Evolutionary conservation across 176 grass and related monocot species (phyloP), one percentile per base, ranked within the genome.

Genomic region (Raddia distichophylla): DNA sequence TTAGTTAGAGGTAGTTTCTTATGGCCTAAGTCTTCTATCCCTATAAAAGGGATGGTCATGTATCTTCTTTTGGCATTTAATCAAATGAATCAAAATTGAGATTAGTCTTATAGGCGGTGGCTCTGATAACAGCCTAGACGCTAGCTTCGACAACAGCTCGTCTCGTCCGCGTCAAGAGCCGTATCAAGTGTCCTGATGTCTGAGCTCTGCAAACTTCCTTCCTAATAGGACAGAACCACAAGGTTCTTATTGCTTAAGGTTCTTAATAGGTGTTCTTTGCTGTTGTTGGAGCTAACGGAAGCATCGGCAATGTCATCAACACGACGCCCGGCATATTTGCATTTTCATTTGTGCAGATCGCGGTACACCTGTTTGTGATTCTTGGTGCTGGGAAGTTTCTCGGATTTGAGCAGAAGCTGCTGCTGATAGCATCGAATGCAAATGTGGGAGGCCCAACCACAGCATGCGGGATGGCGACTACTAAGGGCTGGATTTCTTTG

Each of bases 361-460:
- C 65, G 0, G 88, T 93, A 44, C 91, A 93, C 64, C 86, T 93
- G 57, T 67, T 62, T 7, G 27, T 97, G 60, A 93, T 91, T 73
- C 82, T 97, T 60, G 94, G 88, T 40, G 56, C 86, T 9, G 88
- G 94, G 60, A 87, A 61, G 51, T 52, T 93, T 60, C 86, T 97
- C 0, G 83, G 88, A 9, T 53, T 97, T 7, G 86, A 89, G 62
- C 61, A 67, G 13, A 93, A 93, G 69, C 17, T 97, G 55, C 76
- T 97, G 67, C 80, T 97, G 13, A 80, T 93, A 12, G 91, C 93
- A 5, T 97, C 93, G 0, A 93, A 91, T 50, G 91, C 91, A 0
- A 97, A 93, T 74, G 88, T 97, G 2, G 90, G 90, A 3, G 93
- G 93, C 8, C 93, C 93, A 18, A 97, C 93, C n/a, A 97, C 93